phyloP scores from a whole-genome alignment of 2,329 filamentous ascomycete species.

The Emergomyces pasteurianus region DNA sequence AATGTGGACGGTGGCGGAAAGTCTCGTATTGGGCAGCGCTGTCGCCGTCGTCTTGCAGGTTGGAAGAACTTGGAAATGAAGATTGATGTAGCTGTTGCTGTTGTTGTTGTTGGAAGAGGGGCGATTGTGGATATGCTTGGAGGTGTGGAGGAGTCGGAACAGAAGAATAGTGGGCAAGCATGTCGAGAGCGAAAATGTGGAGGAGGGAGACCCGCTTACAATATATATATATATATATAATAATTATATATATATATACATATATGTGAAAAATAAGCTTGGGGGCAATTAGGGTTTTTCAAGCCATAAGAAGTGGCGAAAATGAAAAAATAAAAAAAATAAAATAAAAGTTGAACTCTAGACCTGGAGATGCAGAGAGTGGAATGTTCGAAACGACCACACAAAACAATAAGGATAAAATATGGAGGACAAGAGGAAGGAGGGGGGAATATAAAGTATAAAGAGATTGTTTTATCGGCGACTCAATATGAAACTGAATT shows the following conservation, averaged over 20 bases:
- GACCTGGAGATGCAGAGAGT: background rate
- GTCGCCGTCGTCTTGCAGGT: background rate
- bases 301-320: background rate
- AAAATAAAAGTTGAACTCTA: background rate
- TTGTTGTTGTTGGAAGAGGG: background rate
- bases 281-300: background rate
- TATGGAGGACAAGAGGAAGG: background rate
- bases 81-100: background rate
- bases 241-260: background rate
- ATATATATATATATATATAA: background rate
- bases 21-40: background rate
- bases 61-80: background rate
- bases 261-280: background rate
- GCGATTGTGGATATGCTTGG: background rate
- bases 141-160: background rate
- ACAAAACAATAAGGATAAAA: background rate
- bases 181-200: background rate
- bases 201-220: background rate
- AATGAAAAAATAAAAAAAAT: background rate
- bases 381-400: background rate
- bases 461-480: background rate
- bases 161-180: slow-evolving; percentile 2
- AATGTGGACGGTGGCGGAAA: background rate
- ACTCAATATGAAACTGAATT: background rate
- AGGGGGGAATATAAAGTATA: background rate